Base-by-base conservation (phyloP, 306 rosid genomes). In the Dalbergia oliveri region DNA sequence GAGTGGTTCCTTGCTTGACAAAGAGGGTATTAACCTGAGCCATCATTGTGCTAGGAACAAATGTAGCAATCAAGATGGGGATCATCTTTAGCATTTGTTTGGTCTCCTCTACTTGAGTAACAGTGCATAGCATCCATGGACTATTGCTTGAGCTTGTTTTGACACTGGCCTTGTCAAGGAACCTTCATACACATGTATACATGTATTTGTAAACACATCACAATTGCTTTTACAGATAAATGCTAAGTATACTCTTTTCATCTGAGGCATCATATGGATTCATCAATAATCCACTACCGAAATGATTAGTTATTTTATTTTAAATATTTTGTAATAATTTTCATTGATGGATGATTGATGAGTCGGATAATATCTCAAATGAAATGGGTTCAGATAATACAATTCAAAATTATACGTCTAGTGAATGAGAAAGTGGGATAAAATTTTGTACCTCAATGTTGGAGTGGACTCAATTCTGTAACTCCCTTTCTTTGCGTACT, bases 101-200 rank as follows among this genome's bases (percentile, higher is more conserved):
- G 9, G 97, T 92, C 84, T 94, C 97, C 72, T 94, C 97, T 1
- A 91, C 97, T 86, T 92, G 93, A 8, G 94, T 94, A 39, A 91
- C 97, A 4, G 89, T 69, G 76, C 97, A 88, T 66, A 84, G 86
- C 82, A 66, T 81, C 97, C 97, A 89, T 59, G 91, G 94, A 79
- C 88, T 79, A 23, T 76, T 79, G 41, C 45, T 80, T 16, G 88
- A 43, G 26, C 47, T 81, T 9, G 61, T 91, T 69, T 59, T 87
- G 4, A 91, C 92, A 5, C 89, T 79, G 3, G 97, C 94, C 88
- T 89, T 91, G 86, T 91, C 89, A 1, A 89, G 90, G 77, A 89
- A 92, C 82, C 97, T 94, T 81, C 67, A 76, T 5, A 37, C n/a
- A 41, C 34, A 58, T 41, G 21, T 33, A 62, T 44, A 34, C 4